phyloP scores from a whole-genome alignment of 139 green algal genomes.

The Diplosphaera chodatii region DNA sequence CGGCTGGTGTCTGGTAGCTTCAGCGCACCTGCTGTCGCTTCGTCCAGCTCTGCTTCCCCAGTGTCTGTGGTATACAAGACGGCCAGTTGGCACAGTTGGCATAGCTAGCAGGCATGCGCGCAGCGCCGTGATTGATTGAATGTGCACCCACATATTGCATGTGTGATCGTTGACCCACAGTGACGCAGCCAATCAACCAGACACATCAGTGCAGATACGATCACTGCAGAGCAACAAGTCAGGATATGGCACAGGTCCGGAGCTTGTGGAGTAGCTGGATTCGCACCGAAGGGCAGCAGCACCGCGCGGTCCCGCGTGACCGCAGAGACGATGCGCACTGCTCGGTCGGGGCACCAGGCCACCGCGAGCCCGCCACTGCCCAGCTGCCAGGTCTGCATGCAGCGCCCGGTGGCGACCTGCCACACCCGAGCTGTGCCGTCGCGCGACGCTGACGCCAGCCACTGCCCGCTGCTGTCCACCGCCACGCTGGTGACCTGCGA shows the following conservation, averaged over 20 bases:
- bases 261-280: too few species aligned
- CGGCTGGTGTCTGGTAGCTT: neutral
- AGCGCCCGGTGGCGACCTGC: conserved; percentile 71
- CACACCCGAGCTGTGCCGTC: conserved; percentile 75
- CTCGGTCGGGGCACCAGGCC: conserved; percentile 62
- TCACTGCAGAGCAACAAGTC: too few species aligned
- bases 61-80: neutral
- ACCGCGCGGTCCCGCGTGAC: conserved; percentile 45
- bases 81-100: too few species aligned
- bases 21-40: neutral
- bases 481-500: conserved; percentile 62
- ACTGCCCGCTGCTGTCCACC: conserved; percentile 68
- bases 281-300: conserved; percentile 44
- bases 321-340: conserved; percentile 38
- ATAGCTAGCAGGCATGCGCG: too few species aligned
- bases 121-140: too few species aligned
- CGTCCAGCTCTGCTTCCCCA: conserved; percentile 7
- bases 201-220: too few species aligned
- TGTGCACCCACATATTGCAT: too few species aligned
- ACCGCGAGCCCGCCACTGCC: conserved; percentile 44
- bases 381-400: conserved; percentile 41
- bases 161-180: too few species aligned
- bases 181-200: too few species aligned
- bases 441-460: conserved; percentile 65
- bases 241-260: too few species aligned